These are phyloP conservation scores for Tuber umbilicatum DNA, from an alignment of 495 filamentous ascomycete species.

Conservation along the genomic window DNA sequence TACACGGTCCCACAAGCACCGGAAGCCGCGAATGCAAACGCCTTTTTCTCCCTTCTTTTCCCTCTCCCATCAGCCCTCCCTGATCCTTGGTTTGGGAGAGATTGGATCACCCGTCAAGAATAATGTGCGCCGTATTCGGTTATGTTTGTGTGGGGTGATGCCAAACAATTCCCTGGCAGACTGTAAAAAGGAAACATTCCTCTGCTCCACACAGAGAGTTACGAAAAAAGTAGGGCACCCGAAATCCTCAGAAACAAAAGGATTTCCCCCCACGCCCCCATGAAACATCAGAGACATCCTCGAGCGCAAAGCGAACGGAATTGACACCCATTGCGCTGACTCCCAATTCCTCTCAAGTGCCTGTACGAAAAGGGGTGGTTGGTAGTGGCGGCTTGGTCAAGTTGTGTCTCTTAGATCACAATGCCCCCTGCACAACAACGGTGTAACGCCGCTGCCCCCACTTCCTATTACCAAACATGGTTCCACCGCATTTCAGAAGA, in stretches of 20 bases:
- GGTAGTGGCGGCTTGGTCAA: neutral
- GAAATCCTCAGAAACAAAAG: neutral
- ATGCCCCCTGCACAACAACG: too few relatives aligned
- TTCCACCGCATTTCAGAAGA: too few relatives aligned
- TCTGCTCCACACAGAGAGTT: neutral
- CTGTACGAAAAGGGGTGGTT: neutral
- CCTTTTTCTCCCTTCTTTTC: neutral
- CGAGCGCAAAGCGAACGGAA: neutral
- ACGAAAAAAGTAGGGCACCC: neutral
- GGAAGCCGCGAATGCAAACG: neutral
- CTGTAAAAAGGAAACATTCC: neutral
- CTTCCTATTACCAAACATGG: too few relatives aligned
- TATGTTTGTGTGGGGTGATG: neutral
- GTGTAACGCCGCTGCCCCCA: too few relatives aligned
- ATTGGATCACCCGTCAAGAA: conserved; percentile 1
- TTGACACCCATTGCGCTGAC: neutral
- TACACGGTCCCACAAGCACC: neutral
- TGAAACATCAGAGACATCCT: neutral
- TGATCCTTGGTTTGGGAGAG: neutral
- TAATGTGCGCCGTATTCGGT: neutral
- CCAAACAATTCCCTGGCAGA: neutral
- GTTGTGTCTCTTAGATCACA: neutral
- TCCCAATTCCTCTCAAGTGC: neutral
- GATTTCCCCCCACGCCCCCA: neutral
- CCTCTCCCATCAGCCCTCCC: neutral